Evolutionary conservation across 2,329 filamentous ascomycete species (phyloP).

Genomic region (Colletotrichum graminicola): DNA sequence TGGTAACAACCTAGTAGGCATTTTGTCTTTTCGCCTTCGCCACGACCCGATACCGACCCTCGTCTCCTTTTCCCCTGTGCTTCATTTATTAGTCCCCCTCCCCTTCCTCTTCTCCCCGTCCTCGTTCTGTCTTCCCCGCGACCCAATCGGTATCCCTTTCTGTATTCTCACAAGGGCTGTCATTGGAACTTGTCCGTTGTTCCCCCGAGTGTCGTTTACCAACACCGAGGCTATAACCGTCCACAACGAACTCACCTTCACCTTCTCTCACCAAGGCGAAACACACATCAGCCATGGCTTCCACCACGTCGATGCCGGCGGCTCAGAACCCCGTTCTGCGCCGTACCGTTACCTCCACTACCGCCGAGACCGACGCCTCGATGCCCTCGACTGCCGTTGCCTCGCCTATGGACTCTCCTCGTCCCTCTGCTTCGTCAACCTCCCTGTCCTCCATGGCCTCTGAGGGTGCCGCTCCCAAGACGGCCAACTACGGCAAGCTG

Average conservation of each 20-base stretch:
- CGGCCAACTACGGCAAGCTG: slow-evolving; percentile 71
- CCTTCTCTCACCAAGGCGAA: slow-evolving; percentile 10
- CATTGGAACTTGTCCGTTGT: slow-evolving; percentile 38
- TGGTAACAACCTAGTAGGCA: neutral
- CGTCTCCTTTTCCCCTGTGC: slow-evolving; percentile 19
- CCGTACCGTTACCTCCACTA: slow-evolving; percentile 59
- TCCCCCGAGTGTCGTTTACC: slow-evolving; percentile 27
- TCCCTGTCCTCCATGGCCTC: slow-evolving; percentile 92
- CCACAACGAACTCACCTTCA: slow-evolving; percentile 6
- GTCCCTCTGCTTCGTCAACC: slow-evolving; percentile 81
- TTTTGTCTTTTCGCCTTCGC: slow-evolving; percentile 35
- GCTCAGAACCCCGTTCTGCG: slow-evolving; percentile 60
- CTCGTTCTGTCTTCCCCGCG: neutral
- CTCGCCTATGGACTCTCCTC: slow-evolving; percentile 71
- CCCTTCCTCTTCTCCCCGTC: slow-evolving; percentile 3
- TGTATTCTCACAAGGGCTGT: slow-evolving; percentile 29
- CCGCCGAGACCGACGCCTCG: slow-evolving; percentile 58
- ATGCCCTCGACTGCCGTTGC: slow-evolving; percentile 67
- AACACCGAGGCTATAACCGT: slow-evolving; percentile 13
- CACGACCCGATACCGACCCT: slow-evolving; percentile 25
- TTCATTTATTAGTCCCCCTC: slow-evolving; percentile 38
- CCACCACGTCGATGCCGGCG: slow-evolving; percentile 57
- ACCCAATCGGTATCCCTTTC: slow-evolving; percentile 29
- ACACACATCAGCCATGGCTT: slow-evolving; percentile 57
- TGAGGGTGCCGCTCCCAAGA: slow-evolving; percentile 65